Conservation (phyloP, 345 rosid species). For the Microthlaspi erraticum region DNA sequence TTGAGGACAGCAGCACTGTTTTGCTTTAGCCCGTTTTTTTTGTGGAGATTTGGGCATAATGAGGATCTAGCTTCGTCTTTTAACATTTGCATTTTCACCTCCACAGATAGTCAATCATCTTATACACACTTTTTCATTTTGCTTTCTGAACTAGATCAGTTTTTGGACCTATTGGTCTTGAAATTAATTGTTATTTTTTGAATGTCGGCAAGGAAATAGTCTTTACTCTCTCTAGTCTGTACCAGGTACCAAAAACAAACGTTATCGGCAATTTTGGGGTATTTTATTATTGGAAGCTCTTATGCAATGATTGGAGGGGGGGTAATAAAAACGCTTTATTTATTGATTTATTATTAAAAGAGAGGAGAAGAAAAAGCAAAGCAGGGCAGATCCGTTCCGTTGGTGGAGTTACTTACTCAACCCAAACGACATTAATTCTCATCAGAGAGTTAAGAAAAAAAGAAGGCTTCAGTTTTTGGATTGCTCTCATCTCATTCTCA, state of each 20-base stretch:
- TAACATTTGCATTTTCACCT: neutral
- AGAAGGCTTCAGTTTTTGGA: constrained; percentile 22
- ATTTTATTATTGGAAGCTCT: neutral
- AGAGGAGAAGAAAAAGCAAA: neutral
- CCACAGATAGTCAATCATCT: too few species aligned
- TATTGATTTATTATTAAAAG: too few species aligned
- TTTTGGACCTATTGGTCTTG: neutral
- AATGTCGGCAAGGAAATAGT: constrained; percentile 37
- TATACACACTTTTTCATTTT: too few species aligned
- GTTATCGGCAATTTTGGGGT: neutral
- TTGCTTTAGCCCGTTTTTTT: too few species aligned
- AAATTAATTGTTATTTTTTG: constrained; percentile 1
- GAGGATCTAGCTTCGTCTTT: neutral
- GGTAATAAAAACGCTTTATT: neutral
- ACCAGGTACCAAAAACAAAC: neutral
- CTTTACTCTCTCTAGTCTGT: neutral
- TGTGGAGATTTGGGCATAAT: too few species aligned
- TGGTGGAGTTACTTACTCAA: constrained; percentile 25
- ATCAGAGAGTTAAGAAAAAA: too few species aligned
- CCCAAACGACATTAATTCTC: constrained; percentile 32
- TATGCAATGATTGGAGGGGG: neutral
- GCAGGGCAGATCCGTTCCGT: constrained; percentile 29
- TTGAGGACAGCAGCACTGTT: too few species aligned
- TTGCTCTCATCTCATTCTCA: neutral
- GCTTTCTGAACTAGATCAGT: neutral